Percentiles rank a stretch among this genome's conserved stretches.
These are phyloP conservation scores for Diaporthe helianthi DNA, from an alignment of 2,329 filamentous ascomycete species.

Conservation along the genomic window DNA sequence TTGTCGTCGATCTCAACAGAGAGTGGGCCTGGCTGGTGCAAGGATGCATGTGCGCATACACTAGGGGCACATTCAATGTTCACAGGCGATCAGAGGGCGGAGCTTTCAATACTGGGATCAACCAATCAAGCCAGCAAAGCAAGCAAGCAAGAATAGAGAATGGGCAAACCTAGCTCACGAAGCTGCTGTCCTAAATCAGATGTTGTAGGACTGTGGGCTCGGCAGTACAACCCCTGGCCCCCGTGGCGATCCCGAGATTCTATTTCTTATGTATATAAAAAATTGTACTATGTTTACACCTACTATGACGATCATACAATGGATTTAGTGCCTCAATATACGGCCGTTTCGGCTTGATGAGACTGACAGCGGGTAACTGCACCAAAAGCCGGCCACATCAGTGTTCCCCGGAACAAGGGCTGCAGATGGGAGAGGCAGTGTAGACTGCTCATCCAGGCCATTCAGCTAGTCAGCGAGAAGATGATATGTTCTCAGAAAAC, in stretches of 20 bases:
- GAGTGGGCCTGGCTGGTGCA: neutral
- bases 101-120: conserved; percentile 4
- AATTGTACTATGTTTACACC: neutral
- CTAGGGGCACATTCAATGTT: too few species aligned
- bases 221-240: neutral
- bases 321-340: neutral
- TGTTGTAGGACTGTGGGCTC: conserved; percentile 2
- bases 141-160: neutral
- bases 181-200: neutral
- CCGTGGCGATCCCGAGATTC: conserved; percentile 1
- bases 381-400: neutral
- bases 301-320: conserved; percentile 1
- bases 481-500: conserved; percentile 11
- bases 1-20: neutral
- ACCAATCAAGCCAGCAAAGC: neutral
- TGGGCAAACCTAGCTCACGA: conserved; percentile 2
- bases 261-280: too few species aligned
- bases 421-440: neutral
- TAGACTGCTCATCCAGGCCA: neutral
- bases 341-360: conserved; percentile 15
- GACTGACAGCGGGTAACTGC: neutral
- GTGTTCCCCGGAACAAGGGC: neutral
- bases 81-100: conserved; percentile 26
- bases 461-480: neutral
- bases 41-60: conserved; percentile 10